These are phyloP conservation scores for Acer saccharum DNA, from an alignment of 345 rosid species.

Conservation along the genomic window DNA sequence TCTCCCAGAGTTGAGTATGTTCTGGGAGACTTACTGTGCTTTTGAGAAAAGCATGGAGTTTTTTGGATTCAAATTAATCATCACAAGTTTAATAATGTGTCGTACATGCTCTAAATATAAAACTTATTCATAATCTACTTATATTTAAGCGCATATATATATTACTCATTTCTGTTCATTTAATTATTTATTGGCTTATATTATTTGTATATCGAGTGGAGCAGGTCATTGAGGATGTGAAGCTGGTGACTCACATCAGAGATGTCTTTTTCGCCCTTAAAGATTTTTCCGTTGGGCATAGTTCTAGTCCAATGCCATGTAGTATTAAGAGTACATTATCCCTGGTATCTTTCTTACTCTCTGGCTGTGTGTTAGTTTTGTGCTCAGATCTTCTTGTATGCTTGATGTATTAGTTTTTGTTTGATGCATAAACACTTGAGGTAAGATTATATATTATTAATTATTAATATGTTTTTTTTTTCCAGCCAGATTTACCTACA, in stretches of 20 bases:
- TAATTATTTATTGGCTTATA: conserved; percentile 1
- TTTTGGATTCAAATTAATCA: not conserved
- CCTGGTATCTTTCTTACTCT: conserved; percentile 44
- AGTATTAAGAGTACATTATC: conserved; percentile 42
- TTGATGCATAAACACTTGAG: conserved; percentile 16
- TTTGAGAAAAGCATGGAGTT: not conserved
- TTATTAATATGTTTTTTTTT: conserved; percentile 19
- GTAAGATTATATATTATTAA: conserved; percentile 24
- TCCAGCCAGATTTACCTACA: conserved; percentile 53
- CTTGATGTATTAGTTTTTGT: conserved; percentile 1
- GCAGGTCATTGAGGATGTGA: conserved; percentile 74
- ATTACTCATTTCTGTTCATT: not conserved
- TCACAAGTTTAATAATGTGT: not conserved
- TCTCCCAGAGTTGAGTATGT: conserved; percentile 5
- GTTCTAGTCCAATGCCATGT: conserved; percentile 39
- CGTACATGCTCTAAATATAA: not conserved
- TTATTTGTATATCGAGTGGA: conserved; percentile 32
- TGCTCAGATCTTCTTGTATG: conserved; percentile 4
- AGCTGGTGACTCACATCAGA: conserved; percentile 62
- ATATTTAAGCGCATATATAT: not conserved
- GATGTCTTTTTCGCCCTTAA: conserved; percentile 60
- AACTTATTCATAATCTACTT: conserved; percentile 7
- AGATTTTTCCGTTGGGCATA: conserved; percentile 52
- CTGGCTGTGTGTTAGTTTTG: conserved; percentile 6
- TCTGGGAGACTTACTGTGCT: not conserved